phyloP scores from a whole-genome alignment of 345 rosid species.

The Lenwebbia sp. region DNA sequence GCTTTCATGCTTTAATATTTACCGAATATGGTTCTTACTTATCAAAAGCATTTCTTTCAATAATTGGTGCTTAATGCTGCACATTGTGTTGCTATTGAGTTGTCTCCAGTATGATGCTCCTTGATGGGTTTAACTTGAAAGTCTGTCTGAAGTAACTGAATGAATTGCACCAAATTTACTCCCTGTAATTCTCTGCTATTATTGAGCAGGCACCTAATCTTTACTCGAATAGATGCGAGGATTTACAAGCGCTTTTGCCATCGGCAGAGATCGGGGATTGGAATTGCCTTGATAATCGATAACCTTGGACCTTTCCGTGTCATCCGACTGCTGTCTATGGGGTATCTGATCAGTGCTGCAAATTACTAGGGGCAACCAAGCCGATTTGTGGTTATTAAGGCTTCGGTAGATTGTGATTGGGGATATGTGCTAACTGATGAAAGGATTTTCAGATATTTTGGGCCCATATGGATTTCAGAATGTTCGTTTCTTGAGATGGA shows the following conservation, averaged over 20 bases:
- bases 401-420: background rate
- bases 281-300: background rate
- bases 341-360: background rate
- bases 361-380: background rate
- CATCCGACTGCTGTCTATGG: background rate
- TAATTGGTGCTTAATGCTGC: background rate
- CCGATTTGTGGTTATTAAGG: background rate
- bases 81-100: background rate
- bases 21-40: background rate
- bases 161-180: background rate
- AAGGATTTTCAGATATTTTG: background rate
- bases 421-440: background rate
- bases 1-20: background rate
- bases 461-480: background rate
- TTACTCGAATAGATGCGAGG: background rate
- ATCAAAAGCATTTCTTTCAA: background rate
- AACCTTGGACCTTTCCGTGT: background rate
- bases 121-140: background rate
- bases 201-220: background rate
- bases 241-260: background rate
- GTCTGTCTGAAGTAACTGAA: background rate
- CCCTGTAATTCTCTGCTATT: background rate
- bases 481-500: background rate
- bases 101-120: background rate
- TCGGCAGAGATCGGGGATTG: background rate